Evolutionary conservation across 2,329 filamentous ascomycete genomes (phyloP), one percentile per base, ranked within the genome.

Genomic region (Didymella arachidicola): DNA sequence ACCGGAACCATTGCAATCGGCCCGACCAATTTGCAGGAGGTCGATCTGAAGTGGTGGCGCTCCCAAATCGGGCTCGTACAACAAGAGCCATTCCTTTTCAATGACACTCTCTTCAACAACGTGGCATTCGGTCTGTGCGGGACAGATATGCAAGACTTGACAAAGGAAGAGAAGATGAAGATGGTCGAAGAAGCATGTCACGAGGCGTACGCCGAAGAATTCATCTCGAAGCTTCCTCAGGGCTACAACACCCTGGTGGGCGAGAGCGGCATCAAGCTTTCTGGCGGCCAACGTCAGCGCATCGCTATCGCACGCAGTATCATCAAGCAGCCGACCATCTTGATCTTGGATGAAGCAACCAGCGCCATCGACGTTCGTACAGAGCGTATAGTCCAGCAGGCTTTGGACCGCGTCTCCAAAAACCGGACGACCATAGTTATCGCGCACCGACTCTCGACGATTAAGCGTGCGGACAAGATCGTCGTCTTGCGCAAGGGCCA

Each of bases 271-370:
- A 88, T 89, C 46, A 92, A 91, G 71, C 79, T 96, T 1, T 92
- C 89, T 11, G 90, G 91, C n/a, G 92, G 92, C 0, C 92, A 96
- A 73, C 86, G 91, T n/a, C 92, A 96, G 73, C 86, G 92, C 5
- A 83, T 96, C 25, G 88, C 90, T 2, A 92, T 93, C 61, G 90
- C 89, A 0, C 82, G 90, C 7, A 87, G 87, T 11, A 87, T 92
- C 27, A 82, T 92, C 52, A 86, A 88, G 44, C 79, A 86, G 49
- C 89, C 89, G 0, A 78, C 80, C 0, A 85, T 93, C 2, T 77
- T 93, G 3, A 83, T 93, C 6, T 79, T 95, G 7, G 90, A 95
- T 68, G 90, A 94, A 75, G 90, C 91, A 1, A 93, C 90, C 0
- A 89, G 86, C 57, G 87, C 89, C 14, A 83, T 87, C 36, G 84